Conservation (phyloP, 177 flowering plant genomes). For the Vitis hybrid region DNA sequence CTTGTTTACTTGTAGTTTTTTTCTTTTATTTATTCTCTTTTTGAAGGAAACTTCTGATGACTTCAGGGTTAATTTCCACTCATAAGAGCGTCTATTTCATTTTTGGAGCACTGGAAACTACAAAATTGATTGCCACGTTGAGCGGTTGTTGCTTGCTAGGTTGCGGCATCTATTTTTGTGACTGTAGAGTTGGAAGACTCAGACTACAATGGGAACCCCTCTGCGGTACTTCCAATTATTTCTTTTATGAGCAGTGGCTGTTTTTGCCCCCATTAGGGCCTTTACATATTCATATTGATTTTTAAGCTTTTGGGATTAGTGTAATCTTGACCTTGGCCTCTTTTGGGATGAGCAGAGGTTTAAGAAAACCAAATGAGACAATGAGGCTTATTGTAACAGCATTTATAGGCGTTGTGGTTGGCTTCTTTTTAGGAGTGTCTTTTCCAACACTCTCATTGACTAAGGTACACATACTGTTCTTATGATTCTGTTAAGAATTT, state of each 20-base stretch:
- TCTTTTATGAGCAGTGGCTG: background rate
- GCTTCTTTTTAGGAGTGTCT: constrained; percentile 60
- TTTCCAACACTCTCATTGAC: constrained; percentile 55
- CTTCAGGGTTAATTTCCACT: background rate
- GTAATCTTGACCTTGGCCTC: background rate
- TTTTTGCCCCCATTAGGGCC: background rate
- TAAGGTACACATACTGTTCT: constrained; percentile 29
- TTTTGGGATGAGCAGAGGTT: constrained; percentile 24
- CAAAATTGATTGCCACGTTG: constrained; percentile 2
- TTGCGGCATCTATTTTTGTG: constrained; percentile 1
- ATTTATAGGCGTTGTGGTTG: constrained; percentile 50
- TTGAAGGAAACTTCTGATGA: background rate
- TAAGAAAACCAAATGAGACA: constrained; percentile 42
- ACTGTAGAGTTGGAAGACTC: constrained; percentile 1
- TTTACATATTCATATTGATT: background rate
- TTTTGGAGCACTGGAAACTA: constrained; percentile 1
- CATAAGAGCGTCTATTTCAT: background rate
- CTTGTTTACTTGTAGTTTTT: background rate
- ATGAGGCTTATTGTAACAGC: constrained; percentile 59
- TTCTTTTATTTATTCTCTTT: background rate
- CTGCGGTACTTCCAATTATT: constrained; percentile 6
- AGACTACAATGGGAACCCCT: constrained; percentile 18
- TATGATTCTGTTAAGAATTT: background rate
- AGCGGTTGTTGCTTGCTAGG: constrained; percentile 9
- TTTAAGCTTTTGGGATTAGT: background rate